phyloP scores from a whole-genome alignment of 2,329 filamentous ascomycete species.

The Pseudogymnoascus sp. region DNA sequence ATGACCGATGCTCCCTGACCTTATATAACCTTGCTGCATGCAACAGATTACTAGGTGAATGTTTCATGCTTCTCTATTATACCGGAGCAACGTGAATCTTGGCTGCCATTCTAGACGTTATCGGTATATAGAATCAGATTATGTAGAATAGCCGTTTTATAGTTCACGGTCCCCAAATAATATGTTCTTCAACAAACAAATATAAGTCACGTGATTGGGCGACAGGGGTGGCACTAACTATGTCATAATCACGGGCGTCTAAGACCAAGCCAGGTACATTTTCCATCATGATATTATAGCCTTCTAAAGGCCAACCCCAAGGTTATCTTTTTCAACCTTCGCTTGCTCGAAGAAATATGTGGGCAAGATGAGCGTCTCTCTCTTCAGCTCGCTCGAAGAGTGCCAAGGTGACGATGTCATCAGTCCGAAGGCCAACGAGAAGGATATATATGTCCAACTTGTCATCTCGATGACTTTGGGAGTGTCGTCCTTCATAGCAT shows the following conservation, averaged over 20 bases:
- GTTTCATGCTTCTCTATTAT: neutral
- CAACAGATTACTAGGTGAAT: neutral
- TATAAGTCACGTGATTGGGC: neutral
- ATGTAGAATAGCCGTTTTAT: neutral
- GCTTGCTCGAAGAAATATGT: neutral
- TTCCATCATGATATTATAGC: neutral
- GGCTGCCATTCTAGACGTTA: neutral
- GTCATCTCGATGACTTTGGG: constrained; percentile 66
- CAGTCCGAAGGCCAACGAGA: constrained; percentile 17
- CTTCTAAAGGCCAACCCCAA: neutral
- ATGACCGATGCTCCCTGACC: neutral
- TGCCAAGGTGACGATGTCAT: constrained; percentile 8
- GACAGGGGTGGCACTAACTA: neutral
- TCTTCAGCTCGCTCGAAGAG: neutral
- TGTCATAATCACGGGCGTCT: neutral
- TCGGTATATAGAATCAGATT: neutral
- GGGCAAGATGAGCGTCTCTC: neutral
- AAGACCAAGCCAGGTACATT: constrained; percentile 6
- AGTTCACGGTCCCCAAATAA: neutral
- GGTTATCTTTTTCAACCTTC: neutral
- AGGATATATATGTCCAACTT: constrained; percentile 50
- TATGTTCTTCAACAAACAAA: neutral
- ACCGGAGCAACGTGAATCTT: neutral
- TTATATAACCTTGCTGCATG: neutral
- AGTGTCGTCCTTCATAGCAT: constrained; percentile 62